Evolutionary conservation across 208 protist genomes (phyloP), one percentile per base, ranked within the genome.

Genomic region (Trypanosoma avium): DNA sequence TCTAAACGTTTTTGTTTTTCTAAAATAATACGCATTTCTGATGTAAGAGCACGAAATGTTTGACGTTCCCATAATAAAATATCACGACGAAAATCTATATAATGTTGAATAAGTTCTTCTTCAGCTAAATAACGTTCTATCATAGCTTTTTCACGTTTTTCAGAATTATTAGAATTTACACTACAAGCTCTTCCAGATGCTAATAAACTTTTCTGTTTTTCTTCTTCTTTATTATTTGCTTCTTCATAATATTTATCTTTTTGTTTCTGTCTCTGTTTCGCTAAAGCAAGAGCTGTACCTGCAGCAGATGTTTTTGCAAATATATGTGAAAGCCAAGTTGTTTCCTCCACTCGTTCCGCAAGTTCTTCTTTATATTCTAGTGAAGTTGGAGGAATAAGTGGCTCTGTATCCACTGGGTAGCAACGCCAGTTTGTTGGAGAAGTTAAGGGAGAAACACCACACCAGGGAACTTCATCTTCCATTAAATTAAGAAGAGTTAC

Each of bases 61-160:
- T 62, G 61, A 22, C 80, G 71, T 40, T 90, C 83, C 33, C 33
- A 58, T 4, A 36, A 10, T 46, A 82, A 62, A 49, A 84, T 77
- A 29, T 76, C 68, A 47, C 75, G 59, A 50, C 82, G 48, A n/a
- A 76, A 56, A 33, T 65, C 68, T 0, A 52, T 33, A 35, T 81
- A 85, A 21, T 75, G 69, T 12, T 53, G 42, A 49, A 61, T 53
- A 36, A 69, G 46, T 17, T 70, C 33, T 38, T 73, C 59, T 21
- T 24, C 9, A 2, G 46, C 52, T 21, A 21, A 19, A 38, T n/a
- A 40, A 35, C 1, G 22, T 27, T 43, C 42, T 22, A 36, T 4
- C 19, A 12, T 4, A 8, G 24, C 29, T 24, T 5, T 12, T 21
- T 53, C 29, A 38, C 5, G 17, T 4, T 26, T 42, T 42, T 42